These are phyloP conservation scores for Salix caprea DNA, from an alignment of 345 rosid species.

Conservation along the genomic window DNA sequence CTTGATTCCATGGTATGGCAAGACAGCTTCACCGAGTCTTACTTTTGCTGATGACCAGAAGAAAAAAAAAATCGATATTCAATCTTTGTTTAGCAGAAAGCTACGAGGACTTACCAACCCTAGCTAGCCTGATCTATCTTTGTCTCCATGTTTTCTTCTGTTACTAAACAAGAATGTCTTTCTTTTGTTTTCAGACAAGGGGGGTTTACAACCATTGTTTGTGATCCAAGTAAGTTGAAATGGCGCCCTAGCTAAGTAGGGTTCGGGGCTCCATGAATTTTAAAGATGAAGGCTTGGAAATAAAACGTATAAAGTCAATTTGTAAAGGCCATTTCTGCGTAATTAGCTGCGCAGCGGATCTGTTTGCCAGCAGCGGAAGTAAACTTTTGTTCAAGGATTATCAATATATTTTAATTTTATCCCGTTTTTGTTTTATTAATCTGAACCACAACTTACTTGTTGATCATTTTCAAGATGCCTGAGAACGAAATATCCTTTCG, in stretches of 20 bases:
- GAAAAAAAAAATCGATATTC: background rate
- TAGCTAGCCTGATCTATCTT: background rate
- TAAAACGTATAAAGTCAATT: background rate
- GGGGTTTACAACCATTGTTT: background rate
- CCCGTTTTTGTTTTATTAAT: too few relatives aligned
- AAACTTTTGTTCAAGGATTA: background rate
- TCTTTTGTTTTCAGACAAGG: background rate
- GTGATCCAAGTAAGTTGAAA: constrained; percentile 10
- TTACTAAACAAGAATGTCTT: background rate
- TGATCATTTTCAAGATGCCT: background rate
- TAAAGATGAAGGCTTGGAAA: background rate
- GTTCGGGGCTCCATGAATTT: constrained; percentile 49
- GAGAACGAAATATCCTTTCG: background rate
- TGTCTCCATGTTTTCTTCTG: constrained; percentile 7
- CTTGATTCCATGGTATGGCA: background rate
- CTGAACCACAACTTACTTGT: too few relatives aligned
- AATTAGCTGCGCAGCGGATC: background rate
- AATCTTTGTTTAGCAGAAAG: background rate
- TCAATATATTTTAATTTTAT: too few relatives aligned
- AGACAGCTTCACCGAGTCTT: background rate
- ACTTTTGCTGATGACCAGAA: background rate
- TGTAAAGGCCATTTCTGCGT: background rate
- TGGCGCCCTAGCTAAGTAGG: constrained; percentile 11
- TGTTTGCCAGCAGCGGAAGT: background rate
- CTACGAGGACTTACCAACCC: constrained; percentile 1